Evolutionary conservation across 495 filamentous ascomycete genomes (phyloP).

Genomic region (Penicillium pancosmium): DNA sequence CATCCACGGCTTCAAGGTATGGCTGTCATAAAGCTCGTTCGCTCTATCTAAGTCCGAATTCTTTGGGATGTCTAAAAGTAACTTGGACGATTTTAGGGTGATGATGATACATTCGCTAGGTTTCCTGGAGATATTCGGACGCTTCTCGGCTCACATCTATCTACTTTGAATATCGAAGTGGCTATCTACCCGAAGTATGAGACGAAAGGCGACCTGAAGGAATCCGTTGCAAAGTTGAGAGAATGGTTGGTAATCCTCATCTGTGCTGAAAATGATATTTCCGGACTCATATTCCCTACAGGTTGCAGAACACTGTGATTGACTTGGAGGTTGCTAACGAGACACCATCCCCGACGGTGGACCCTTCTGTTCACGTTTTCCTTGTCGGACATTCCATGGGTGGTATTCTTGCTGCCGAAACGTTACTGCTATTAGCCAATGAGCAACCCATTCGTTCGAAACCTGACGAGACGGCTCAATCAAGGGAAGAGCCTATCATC

Average conservation of each 20-base stretch:
- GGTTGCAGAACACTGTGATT: slow-evolving; percentile 90
- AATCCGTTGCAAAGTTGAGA: slow-evolving; percentile 78
- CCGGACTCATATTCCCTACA: slow-evolving; percentile 31
- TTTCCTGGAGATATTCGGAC: slow-evolving; percentile 76
- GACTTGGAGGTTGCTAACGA: slow-evolving; percentile 84
- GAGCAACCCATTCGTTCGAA: slow-evolving; percentile 62
- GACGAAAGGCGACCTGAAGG: slow-evolving; percentile 82
- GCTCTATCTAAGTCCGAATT: background rate
- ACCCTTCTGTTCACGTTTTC: slow-evolving; percentile 83
- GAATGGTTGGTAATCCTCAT: slow-evolving; percentile 67
- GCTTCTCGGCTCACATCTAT: slow-evolving; percentile 70
- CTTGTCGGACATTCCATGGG: slow-evolving; percentile 95
- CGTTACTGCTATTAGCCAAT: slow-evolving; percentile 66
- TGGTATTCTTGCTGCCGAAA: slow-evolving; percentile 92
- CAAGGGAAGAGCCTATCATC: slow-evolving; percentile 28
- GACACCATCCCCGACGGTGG: slow-evolving; percentile 85
- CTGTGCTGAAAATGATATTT: background rate
- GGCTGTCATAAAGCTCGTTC: slow-evolving; percentile 6
- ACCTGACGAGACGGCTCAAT: background rate
- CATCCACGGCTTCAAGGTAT: slow-evolving; percentile 96
- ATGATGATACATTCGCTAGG: slow-evolving; percentile 80
- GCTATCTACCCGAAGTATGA: slow-evolving; percentile 89
- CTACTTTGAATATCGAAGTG: slow-evolving; percentile 69
- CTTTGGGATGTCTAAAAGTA: background rate
- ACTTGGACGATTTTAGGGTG: slow-evolving; percentile 59